These are phyloP conservation scores for Podospora bellae-mahoneyi DNA, from an alignment of 495 filamentous ascomycete genomes.

Conservation along the genomic window DNA sequence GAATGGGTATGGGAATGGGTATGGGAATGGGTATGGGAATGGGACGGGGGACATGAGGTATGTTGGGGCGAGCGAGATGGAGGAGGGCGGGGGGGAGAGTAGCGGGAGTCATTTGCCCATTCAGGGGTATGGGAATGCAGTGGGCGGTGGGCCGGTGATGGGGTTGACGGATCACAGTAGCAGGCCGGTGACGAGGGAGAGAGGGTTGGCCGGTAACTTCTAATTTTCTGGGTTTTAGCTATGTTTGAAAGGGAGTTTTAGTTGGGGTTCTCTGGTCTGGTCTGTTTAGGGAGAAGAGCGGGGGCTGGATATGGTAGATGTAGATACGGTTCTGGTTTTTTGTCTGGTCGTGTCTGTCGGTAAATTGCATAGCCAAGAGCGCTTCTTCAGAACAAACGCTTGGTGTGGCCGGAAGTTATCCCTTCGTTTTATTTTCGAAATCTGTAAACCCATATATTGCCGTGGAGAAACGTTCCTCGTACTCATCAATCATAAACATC, in stretches of 20 bases:
- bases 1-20: background rate
- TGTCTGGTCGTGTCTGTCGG: background rate
- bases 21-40: background rate
- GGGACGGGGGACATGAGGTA: background rate
- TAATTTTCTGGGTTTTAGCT: background rate
- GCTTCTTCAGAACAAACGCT: background rate
- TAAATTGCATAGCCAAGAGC: background rate
- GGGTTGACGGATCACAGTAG: background rate
- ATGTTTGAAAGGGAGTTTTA: background rate
- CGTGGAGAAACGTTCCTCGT: too few relatives aligned
- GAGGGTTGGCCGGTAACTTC: background rate
- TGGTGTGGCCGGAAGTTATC: too few relatives aligned
- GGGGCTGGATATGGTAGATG: background rate
- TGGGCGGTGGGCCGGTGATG: background rate
- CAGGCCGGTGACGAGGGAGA: background rate
- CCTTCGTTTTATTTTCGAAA: too few relatives aligned
- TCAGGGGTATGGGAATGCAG: background rate
- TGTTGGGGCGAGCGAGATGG: slow-evolving; percentile 11
- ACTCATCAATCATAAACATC: too few relatives aligned
- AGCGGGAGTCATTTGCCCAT: background rate
- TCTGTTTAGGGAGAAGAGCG: background rate
- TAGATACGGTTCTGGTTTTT: background rate
- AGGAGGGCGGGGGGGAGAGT: slow-evolving; percentile 10
- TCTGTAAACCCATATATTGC: too few relatives aligned
- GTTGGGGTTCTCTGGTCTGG: background rate